A percentile compares a stretch with the other conserved stretches of the same genome.
phyloP scores from a whole-genome alignment of 2,329 filamentous ascomycete genomes.

The Aspergillus sp. region DNA sequence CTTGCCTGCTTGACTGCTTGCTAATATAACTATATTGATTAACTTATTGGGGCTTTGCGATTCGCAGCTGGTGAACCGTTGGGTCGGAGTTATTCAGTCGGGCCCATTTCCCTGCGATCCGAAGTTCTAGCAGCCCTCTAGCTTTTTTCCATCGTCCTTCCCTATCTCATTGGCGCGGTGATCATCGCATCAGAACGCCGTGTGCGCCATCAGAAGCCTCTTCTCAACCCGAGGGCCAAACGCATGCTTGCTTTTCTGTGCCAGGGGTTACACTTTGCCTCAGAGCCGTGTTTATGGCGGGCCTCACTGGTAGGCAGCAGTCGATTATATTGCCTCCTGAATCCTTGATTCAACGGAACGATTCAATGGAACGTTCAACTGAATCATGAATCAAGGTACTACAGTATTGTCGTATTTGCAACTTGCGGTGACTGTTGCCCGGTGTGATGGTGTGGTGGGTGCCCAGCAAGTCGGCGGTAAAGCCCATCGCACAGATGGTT shows the following conservation, averaged over 20 bases:
- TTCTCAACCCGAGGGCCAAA: not conserved
- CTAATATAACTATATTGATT: not conserved
- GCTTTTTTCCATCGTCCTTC: not conserved
- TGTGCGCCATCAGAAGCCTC: not conserved
- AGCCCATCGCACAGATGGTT: slow-evolving; percentile 25
- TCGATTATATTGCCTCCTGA: too few relatives aligned
- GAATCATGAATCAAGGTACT: too few relatives aligned
- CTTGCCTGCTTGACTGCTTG: not conserved
- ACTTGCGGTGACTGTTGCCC: slow-evolving; percentile 17
- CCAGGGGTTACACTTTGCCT: slow-evolving; percentile 10
- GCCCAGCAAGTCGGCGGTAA: slow-evolving; percentile 34
- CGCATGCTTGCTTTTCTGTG: not conserved
- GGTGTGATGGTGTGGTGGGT: slow-evolving; percentile 27
- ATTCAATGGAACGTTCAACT: too few relatives aligned
- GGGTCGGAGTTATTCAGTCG: not conserved
- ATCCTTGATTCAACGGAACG: too few relatives aligned
- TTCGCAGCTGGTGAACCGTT: slow-evolving; percentile 11
- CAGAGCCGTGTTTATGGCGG: not conserved
- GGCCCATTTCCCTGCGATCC: slow-evolving; percentile 4
- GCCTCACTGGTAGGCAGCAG: too few relatives aligned
- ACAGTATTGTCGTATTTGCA: not conserved
- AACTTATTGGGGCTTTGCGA: too few relatives aligned
- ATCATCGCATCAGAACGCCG: too few relatives aligned
- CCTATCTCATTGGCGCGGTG: too few relatives aligned
- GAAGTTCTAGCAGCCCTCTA: slow-evolving; percentile 1